Base-by-base conservation (phyloP, 805 yeast species). In the Sugiyamaella floridensis region DNA sequence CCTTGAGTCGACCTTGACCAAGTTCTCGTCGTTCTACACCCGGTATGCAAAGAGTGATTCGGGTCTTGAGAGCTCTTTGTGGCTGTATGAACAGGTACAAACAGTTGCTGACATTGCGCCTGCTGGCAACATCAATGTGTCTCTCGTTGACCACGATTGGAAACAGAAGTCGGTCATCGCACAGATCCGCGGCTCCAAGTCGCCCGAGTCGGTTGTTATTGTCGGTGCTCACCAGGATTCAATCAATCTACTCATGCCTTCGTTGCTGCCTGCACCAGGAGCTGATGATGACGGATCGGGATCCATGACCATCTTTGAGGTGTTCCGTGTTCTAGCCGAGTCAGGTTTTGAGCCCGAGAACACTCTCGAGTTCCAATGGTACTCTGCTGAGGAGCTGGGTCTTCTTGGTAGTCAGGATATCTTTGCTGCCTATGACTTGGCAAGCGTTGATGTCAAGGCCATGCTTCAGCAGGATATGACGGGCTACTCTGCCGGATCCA, bases 401-500 rank as follows among this genome's bases (percentile, higher is more conserved):
- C 71, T 88, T 52, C 72, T 87, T 50, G 98, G 98, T 1, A 88
- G 96, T 4, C 76, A 81, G 57, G 96, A 86, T 56, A 79, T 92
- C 10, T 87, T 86, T 67, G 68, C 78, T 9, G 67, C 70, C 22
- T 86, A 86, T 63, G 64, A 70, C 10, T 60, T 65, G 15, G 61
- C 72, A n/a, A 71, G 72, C 29, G 71, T 70, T 46, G 71, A 76
- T 7, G 89, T 92, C 19, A 77, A 82, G 29, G 89, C 90, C 4
- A 85, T 89, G 93, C 72, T 92, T 41, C 97, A 92, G 69, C 95
- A 89, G 66, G 99, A 92, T 66, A 90, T 90, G 96, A 86, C 96
- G 2, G 97, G 96, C 0, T 88, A 75, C 63, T 78, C 83, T 2
- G 72, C 74, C 34, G 77, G 75, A 43, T 71, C 82, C 42, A 63